Evolutionary conservation across 2,329 filamentous ascomycete genomes (phyloP), one percentile per base, ranked within the genome.

Genomic region (Hymenoscyphus albidus): DNA sequence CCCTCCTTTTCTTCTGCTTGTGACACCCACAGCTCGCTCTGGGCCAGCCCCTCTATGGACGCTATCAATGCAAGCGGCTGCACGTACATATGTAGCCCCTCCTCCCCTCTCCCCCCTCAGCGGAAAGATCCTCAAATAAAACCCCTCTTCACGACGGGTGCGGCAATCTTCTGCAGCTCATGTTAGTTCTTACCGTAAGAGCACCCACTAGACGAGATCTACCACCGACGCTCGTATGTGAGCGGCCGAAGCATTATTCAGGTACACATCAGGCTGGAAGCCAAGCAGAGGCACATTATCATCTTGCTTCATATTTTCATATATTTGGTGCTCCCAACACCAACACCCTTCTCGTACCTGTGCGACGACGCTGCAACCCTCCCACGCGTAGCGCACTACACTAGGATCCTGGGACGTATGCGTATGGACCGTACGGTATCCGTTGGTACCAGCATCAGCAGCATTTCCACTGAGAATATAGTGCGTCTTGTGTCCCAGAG

Each of bases 211-310:
- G 13, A 54, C 48, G 48, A 54, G 48, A 54, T 54, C 48, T 38
- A 57, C 55, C 38, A 31, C 55, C 55, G 55, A 56, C 27, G 32
- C 54, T 56, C 54, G 54, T 56, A 56, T 56, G 54, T n/a, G 22
- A 57, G 27, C 27, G 27, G 31, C 59, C 57, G 57, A n/a, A 27
- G 13, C 59, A 12, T 14, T 48, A 13, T 61, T 54, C 27, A 32
- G 59, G 32, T 18, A 27, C 31, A 48, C 27, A 54, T 61, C 51
- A 61, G 59, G 39, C 59, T 54, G 40, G 40, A 61, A 22, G 42
- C 22, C 32, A 32, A 48, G 59, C 27, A 48, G n/a, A 54, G 40
- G 22, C 40, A n/a, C 16, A 42, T 22, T 27, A 16, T 39, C 31
- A 40, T 59, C 57, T n/a, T 32, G n/a, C 31, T 38, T 32, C 32